Evolutionary conservation across 768 basidiomycete species (phyloP).

Genomic region (Collybia mongolica): DNA sequence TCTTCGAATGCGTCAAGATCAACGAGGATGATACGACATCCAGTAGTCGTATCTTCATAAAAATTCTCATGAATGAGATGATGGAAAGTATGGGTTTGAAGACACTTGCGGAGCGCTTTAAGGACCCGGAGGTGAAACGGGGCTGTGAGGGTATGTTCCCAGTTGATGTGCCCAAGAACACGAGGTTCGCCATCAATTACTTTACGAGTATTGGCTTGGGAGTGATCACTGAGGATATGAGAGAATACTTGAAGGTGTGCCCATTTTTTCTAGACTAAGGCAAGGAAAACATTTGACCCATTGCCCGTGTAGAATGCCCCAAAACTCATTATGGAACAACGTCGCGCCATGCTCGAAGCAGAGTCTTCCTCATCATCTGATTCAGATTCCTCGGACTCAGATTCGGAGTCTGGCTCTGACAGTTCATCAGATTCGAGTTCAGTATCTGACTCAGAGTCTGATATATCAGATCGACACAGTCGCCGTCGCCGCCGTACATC

Average conservation of each 20-base stretch:
- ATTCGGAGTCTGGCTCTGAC: constrained; percentile 28
- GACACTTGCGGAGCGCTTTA: constrained; percentile 83
- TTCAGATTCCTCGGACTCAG: constrained; percentile 35
- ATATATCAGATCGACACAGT: constrained; percentile 18
- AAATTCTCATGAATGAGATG: constrained; percentile 95
- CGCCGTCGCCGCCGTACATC: constrained; percentile 23
- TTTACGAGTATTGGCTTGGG: constrained; percentile 95
- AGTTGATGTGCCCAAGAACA: constrained; percentile 93
- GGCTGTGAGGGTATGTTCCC: constrained; percentile 90
- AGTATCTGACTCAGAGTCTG: constrained; percentile 21
- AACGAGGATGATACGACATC: constrained; percentile 98
- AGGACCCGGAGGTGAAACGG: constrained; percentile 76
- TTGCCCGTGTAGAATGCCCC: constrained; percentile 77
- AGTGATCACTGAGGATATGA: constrained; percentile 91
- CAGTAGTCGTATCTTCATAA: constrained; percentile 94
- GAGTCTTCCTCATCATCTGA: constrained; percentile 41
- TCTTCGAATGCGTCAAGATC: constrained; percentile 81
- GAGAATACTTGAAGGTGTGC: constrained; percentile 88
- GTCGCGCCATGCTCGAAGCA: constrained; percentile 82
- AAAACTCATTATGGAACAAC: constrained; percentile 89
- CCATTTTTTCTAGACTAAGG: constrained; percentile 2
- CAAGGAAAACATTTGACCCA: constrained; percentile 5
- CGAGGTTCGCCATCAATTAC: constrained; percentile 95
- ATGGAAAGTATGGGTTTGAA: constrained; percentile 93
- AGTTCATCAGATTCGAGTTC: constrained; percentile 27